Percentiles rank a stretch among this genome's conserved stretches.
Evolutionary conservation across 805 yeast species (phyloP).

Genomic region (Suhomyces emberorum): DNA sequence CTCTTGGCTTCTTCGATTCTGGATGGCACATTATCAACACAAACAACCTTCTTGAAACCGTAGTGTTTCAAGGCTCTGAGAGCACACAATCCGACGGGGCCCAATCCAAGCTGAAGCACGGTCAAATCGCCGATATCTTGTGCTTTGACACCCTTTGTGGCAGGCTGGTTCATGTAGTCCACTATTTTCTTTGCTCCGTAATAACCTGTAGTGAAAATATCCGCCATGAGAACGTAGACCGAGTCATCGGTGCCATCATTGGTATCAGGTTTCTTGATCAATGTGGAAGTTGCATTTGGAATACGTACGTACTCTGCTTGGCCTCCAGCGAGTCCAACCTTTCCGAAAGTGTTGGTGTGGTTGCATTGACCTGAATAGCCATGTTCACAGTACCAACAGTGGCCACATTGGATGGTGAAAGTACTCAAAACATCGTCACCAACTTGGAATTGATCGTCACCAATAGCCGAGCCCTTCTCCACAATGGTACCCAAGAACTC

Average conservation of each 20-base stretch:
- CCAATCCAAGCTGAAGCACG: slow-evolving; percentile 55
- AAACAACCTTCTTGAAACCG: slow-evolving; percentile 45
- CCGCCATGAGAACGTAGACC: slow-evolving; percentile 56
- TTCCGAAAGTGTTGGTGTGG: slow-evolving; percentile 55
- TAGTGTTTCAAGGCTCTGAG: slow-evolving; percentile 41
- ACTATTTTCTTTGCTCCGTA: slow-evolving; percentile 53
- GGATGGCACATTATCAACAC: slow-evolving; percentile 48
- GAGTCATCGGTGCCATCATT: slow-evolving; percentile 33
- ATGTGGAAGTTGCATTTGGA: slow-evolving; percentile 54
- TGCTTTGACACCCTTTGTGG: slow-evolving; percentile 17
- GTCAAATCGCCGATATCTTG: slow-evolving; percentile 25
- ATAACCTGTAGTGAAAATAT: slow-evolving; percentile 63
- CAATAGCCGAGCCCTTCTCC: slow-evolving; percentile 32
- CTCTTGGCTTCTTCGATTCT: slow-evolving; percentile 42
- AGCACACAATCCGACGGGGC: slow-evolving; percentile 59
- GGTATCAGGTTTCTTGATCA: slow-evolving; percentile 40
- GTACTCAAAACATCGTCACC: slow-evolving; percentile 47
- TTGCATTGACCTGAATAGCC: slow-evolving; percentile 56
- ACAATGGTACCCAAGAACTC: slow-evolving; percentile 46
- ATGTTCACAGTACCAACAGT: slow-evolving; percentile 55
- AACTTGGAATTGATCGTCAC: slow-evolving; percentile 26
- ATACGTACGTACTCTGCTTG: slow-evolving; percentile 61
- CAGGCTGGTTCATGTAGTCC: slow-evolving; percentile 33
- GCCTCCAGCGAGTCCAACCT: slow-evolving; percentile 54
- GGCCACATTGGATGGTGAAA: slow-evolving; percentile 58